Conservation (phyloP, 164 flowering plant genomes). For the Nymphaea colorata region DNA sequence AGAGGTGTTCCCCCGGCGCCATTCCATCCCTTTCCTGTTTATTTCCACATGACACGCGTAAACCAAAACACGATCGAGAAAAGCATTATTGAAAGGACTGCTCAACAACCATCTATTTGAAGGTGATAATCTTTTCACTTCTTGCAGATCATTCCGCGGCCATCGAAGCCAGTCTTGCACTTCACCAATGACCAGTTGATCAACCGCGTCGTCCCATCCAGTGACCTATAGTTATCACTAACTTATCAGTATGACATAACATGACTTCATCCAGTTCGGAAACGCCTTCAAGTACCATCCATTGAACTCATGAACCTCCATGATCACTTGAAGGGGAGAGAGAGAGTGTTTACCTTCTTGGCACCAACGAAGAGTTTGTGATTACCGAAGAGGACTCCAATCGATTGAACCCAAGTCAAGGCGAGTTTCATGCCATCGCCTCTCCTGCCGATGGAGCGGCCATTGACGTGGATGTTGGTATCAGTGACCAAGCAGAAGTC, state of each 20-base stretch:
- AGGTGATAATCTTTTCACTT: conserved; percentile 1
- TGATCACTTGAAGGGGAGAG: too few relatives aligned
- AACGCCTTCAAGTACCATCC: too few relatives aligned
- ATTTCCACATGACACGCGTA: too few relatives aligned
- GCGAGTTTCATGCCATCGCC: conserved; percentile 8
- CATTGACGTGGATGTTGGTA: conserved; percentile 20
- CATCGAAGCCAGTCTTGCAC: conserved; percentile 12
- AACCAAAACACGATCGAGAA: too few relatives aligned
- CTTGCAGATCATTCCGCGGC: conserved; percentile 22
- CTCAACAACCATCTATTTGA: too few relatives aligned
- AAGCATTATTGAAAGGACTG: too few relatives aligned
- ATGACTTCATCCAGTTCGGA: too few relatives aligned
- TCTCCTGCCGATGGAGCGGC: conserved; percentile 19
- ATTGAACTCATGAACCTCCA: background rate
- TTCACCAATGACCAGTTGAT: conserved; percentile 10
- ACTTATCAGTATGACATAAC: too few relatives aligned
- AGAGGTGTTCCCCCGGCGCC: too few relatives aligned
- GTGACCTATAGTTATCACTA: conserved; percentile 2
- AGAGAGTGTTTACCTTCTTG: background rate
- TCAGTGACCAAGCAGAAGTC: conserved; percentile 23
- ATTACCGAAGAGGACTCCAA: conserved; percentile 10
- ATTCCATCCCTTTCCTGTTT: too few relatives aligned
- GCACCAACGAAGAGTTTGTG: conserved; percentile 12
- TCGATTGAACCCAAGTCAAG: conserved; percentile 21
- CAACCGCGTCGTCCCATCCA: conserved; percentile 13